Conservation (phyloP, 2,329 filamentous ascomycete species). For the Talaromyces sp. region DNA sequence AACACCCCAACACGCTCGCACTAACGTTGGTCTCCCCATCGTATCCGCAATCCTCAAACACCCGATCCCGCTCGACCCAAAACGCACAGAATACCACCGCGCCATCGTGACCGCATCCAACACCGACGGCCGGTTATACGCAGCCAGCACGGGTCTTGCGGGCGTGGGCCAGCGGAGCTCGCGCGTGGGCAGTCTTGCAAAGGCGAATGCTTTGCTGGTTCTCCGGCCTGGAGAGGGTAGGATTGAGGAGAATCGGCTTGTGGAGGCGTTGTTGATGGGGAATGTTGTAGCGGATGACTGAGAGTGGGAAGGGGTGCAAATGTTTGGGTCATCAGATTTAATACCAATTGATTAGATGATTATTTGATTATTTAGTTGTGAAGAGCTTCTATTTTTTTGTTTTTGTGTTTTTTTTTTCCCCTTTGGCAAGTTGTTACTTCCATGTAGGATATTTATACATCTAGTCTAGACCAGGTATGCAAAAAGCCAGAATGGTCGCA, state of each 20-base stretch:
- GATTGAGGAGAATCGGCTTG: constrained; percentile 63
- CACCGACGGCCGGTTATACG: constrained; percentile 62
- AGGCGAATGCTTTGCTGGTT: constrained; percentile 80
- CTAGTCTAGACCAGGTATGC: background rate
- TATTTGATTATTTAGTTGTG: background rate
- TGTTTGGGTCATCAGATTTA: too few species aligned
- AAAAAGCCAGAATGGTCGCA: background rate
- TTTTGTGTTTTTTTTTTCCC: too few species aligned
- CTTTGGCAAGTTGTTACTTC: background rate
- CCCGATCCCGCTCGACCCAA: constrained; percentile 67
- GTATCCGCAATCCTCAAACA: constrained; percentile 68
- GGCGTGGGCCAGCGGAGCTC: constrained; percentile 68
- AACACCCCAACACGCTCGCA: constrained; percentile 34
- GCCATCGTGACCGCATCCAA: constrained; percentile 61
- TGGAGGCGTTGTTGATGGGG: constrained; percentile 77
- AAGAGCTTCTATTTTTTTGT: too few species aligned
- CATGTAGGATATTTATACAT: background rate
- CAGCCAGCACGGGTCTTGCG: constrained; percentile 71
- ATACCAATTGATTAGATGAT: background rate
- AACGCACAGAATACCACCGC: constrained; percentile 85
- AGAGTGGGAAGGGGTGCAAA: background rate
- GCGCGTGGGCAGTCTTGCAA: constrained; percentile 78
- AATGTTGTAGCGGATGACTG: constrained; percentile 27
- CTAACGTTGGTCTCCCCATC: constrained; percentile 62
- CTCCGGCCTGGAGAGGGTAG: constrained; percentile 45